Evolutionary conservation across 192 early-diverging fungal species (phyloP).

Genomic region (Coemansia sp.): DNA sequence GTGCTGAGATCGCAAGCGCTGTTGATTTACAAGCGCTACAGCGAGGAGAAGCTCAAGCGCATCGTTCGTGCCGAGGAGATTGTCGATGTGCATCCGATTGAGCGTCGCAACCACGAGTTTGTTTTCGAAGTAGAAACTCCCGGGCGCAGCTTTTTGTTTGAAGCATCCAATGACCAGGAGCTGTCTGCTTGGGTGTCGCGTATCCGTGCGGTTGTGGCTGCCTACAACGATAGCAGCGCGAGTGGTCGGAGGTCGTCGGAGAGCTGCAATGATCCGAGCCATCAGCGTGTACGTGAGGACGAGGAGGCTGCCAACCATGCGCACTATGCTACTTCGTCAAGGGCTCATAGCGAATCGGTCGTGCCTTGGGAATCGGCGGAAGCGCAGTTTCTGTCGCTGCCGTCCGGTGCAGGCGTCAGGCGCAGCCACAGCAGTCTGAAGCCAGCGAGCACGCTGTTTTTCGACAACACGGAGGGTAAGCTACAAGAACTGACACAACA

Average conservation of each 20-base stretch:
- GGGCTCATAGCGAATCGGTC: too few species aligned
- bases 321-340: conserved; percentile 23
- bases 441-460: conserved; percentile 23
- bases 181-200: conserved; percentile 30
- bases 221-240: conserved; percentile 11
- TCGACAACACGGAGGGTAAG: conserved; percentile 14
- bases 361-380: conserved; percentile 10
- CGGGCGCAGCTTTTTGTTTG: conserved; percentile 40
- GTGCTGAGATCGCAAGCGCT: conserved; percentile 46
- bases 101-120: conserved; percentile 44
- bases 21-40: conserved; percentile 40
- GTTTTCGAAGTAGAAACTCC: conserved; percentile 38
- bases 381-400: conserved; percentile 26
- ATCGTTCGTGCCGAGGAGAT: conserved; percentile 49
- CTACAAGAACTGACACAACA: not conserved
- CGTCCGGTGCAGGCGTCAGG: conserved; percentile 7
- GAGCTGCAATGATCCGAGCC: conserved; percentile 16
- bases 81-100: conserved; percentile 17
- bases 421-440: conserved; percentile 12
- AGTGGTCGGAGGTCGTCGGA: conserved; percentile 9
- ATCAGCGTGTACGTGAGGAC: not conserved
- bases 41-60: conserved; percentile 45
- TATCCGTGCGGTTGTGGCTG: conserved; percentile 19
- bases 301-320: not conserved
- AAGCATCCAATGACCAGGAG: conserved; percentile 48